phyloP scores from a whole-genome alignment of 176 grass and related monocot species.

The Carex cristatella region DNA sequence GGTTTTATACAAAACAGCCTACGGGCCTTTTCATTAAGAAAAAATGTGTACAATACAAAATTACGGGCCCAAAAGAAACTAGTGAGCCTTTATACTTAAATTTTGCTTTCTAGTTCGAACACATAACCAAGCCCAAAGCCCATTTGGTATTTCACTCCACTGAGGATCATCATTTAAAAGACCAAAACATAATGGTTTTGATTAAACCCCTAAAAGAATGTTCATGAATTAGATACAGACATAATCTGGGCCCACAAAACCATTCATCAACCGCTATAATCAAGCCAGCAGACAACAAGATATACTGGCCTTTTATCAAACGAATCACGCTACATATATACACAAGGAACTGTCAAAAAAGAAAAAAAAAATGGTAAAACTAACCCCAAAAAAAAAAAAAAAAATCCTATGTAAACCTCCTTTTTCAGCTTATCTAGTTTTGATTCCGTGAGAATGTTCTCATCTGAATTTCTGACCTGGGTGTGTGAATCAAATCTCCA shows the following conservation, averaged over 20 bases:
- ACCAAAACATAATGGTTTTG: neutral
- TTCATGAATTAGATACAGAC: constrained; percentile 22
- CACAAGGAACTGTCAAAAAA: constrained; percentile 23
- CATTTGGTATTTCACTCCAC: neutral
- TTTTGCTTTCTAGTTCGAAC: neutral
- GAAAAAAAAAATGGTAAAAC: constrained; percentile 1
- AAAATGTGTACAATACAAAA: too few relatives aligned
- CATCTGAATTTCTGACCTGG: constrained; percentile 48
- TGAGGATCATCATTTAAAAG: constrained; percentile 1
- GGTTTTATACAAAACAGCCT: neutral
- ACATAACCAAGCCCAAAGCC: neutral
- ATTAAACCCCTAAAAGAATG: constrained; percentile 19
- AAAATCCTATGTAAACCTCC: constrained; percentile 8
- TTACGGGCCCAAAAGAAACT: neutral
- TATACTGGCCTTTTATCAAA: constrained; percentile 20
- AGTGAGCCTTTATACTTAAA: neutral
- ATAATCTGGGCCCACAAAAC: constrained; percentile 23
- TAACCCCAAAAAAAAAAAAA: neutral
- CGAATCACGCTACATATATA: constrained; percentile 44
- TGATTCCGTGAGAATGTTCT: constrained; percentile 33
- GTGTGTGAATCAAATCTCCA: constrained; percentile 25
- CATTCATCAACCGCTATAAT: neutral
- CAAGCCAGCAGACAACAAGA: neutral
- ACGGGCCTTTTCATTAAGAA: too few relatives aligned
- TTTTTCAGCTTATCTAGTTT: neutral